phyloP scores from a whole-genome alignment of 2,329 filamentous ascomycete species.

The Trichoderma atroviride region DNA sequence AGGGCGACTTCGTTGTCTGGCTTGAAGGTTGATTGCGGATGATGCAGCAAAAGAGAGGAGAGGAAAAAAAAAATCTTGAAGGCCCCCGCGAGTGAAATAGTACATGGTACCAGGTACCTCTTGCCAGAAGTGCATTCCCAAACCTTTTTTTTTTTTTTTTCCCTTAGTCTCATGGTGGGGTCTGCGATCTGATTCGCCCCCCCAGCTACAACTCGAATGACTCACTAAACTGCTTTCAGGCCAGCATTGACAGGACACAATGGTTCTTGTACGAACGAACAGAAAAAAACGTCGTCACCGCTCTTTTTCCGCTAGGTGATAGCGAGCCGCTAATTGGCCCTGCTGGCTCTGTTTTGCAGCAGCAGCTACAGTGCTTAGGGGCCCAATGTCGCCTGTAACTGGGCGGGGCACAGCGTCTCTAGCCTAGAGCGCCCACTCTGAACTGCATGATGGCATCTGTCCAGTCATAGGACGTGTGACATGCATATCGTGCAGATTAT shows the following conservation, averaged over 20 bases:
- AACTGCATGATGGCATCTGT: background rate
- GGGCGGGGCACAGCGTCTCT: slow-evolving; percentile 13
- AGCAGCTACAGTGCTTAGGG: background rate
- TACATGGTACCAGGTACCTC: slow-evolving; percentile 28
- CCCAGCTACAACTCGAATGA: slow-evolving; percentile 14
- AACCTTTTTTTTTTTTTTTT: slow-evolving; percentile 10
- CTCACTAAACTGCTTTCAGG: slow-evolving; percentile 20
- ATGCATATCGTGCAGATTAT: slow-evolving; percentile 18
- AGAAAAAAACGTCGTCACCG: slow-evolving; percentile 23
- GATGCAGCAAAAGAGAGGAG: slow-evolving; percentile 32
- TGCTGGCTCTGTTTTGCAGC: slow-evolving; percentile 18
- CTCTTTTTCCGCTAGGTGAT: slow-evolving; percentile 24
- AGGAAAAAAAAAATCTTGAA: slow-evolving; percentile 23
- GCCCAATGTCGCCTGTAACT: slow-evolving; percentile 18
- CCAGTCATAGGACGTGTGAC: slow-evolving; percentile 10
- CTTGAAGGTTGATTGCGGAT: slow-evolving; percentile 40
- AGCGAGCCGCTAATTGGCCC: slow-evolving; percentile 2
- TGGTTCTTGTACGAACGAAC: background rate
- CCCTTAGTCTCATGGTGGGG: slow-evolving; percentile 31
- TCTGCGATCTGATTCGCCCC: slow-evolving; percentile 31
- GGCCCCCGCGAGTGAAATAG: slow-evolving; percentile 25
- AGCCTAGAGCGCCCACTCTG: slow-evolving; percentile 17
- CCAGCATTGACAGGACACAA: background rate
- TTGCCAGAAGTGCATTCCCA: slow-evolving; percentile 8
- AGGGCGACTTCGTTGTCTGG: slow-evolving; percentile 68